Evolutionary conservation across 2,329 filamentous ascomycete genomes (phyloP), one percentile per base, ranked within the genome.

Genomic region (Colletotrichum gloeosporioides): DNA sequence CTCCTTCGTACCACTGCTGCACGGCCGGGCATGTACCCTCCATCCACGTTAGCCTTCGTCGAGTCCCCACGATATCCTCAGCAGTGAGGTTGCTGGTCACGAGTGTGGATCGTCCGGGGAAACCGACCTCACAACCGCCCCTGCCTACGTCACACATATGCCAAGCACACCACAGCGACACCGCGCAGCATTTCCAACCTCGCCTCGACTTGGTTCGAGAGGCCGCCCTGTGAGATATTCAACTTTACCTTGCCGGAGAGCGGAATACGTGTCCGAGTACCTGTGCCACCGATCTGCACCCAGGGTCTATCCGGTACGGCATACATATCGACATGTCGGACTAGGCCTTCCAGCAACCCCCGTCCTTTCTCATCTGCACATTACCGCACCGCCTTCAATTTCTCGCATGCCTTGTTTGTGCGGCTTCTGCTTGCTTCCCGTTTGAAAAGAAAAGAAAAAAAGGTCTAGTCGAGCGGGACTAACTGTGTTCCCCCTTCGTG

Each of bases 21-120:
- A 66, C 15, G 34, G 63, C 16, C 39, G 27, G 63, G 63, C 22
- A 53, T 31, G 44, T 34, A 10, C 36, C 36, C 18, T 12, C 27
- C 27, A 62, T 34, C 34, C n/a, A 32, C 53, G 6, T 34, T 13
- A 57, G 49, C 18, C 34, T 7, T 25, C 22, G 49, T 31, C 31
- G 44, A 18, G 13, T 32, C 44, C 31, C 32, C 32, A 18, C 39
- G 39, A 70, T 64, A 18, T 22, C 16, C 16, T 31, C 39, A 59
- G 27, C 36, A 22, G 18, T 49, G 39, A 49, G 18, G n/a, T 31
- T 25, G 63, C 63, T 34, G 55, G 62, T 62, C 62, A 73, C 69
- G 12, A 75, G 73, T 68, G 62, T 76, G 69, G 63, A 64, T 55
- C 36, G 9, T 73, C 73, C 8, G 69, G 62, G 36, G 39, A 67